Evolutionary conservation across 768 basidiomycete genomes (phyloP).

Genomic region (Melanogaster broomeanus): DNA sequence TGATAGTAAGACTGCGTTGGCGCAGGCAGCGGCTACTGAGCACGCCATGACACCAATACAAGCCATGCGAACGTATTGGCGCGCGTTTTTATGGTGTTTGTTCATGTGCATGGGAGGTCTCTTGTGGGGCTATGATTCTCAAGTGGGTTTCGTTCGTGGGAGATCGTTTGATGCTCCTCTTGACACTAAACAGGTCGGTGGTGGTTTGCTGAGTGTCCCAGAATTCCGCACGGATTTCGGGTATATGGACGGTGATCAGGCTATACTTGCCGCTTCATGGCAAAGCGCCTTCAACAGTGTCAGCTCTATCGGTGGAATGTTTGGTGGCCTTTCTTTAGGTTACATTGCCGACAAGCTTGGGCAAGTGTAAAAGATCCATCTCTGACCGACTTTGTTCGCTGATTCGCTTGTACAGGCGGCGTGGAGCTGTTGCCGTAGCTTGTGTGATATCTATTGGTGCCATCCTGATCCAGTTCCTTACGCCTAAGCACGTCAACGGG

Average conservation of each 20-base stretch:
- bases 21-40: slow-evolving; percentile 20
- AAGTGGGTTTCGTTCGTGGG: slow-evolving; percentile 11
- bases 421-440: slow-evolving; percentile 23
- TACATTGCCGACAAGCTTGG: slow-evolving; percentile 24
- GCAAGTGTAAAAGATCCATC: neutral
- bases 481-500: slow-evolving; percentile 22
- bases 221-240: slow-evolving; percentile 30
- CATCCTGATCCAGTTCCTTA: slow-evolving; percentile 26
- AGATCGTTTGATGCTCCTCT: neutral
- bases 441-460: slow-evolving; percentile 21
- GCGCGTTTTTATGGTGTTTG: slow-evolving; percentile 24
- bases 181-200: slow-evolving; percentile 11
- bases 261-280: slow-evolving; percentile 27
- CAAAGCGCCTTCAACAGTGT: slow-evolving; percentile 29
- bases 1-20: slow-evolving; percentile 17
- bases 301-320: slow-evolving; percentile 27
- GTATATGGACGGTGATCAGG: neutral
- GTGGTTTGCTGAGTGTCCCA: slow-evolving; percentile 21
- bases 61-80: slow-evolving; percentile 27
- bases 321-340: slow-evolving; percentile 25
- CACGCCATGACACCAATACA: slow-evolving; percentile 18
- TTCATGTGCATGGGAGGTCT: slow-evolving; percentile 26
- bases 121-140: slow-evolving; percentile 28
- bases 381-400: neutral
- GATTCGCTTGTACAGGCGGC: slow-evolving; percentile 14